Evolutionary conservation across 768 basidiomycete species (phyloP).

Genomic region (Podaxis sp.): DNA sequence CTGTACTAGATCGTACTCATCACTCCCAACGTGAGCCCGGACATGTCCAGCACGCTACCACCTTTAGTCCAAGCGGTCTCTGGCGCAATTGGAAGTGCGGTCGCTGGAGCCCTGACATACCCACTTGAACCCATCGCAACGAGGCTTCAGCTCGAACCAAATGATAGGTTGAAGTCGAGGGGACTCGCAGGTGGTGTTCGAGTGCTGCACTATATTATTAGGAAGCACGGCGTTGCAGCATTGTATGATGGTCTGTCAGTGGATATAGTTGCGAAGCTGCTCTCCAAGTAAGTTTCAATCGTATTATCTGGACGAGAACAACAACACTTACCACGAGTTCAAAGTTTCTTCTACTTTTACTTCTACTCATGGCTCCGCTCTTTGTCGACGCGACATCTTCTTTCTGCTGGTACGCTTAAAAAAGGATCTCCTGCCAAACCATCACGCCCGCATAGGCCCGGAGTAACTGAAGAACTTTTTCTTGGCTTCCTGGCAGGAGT

Average conservation of each 20-base stretch:
- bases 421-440: background rate
- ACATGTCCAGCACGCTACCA: conserved; percentile 61
- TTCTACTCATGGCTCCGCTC: conserved; percentile 51
- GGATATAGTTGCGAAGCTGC: conserved; percentile 52
- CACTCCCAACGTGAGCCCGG: background rate
- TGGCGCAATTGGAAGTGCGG: conserved; percentile 54
- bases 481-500: conserved; percentile 60
- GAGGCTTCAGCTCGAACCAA: conserved; percentile 40
- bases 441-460: conserved; percentile 29
- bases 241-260: conserved; percentile 52
- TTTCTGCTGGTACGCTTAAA: conserved; percentile 12
- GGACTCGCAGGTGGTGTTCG: conserved; percentile 32
- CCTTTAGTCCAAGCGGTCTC: conserved; percentile 60
- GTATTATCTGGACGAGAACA: background rate
- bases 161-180: conserved; percentile 22
- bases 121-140: conserved; percentile 62
- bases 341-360: conserved; percentile 61
- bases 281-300: conserved; percentile 45
- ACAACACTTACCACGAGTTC: background rate
- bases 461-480: conserved; percentile 46
- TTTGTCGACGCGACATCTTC: conserved; percentile 35
- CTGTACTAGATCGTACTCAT: no score
- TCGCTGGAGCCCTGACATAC: conserved; percentile 53
- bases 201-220: conserved; percentile 38
- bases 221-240: conserved; percentile 40